Base-by-base conservation (phyloP, 805 yeast species). In the Spathaspora boniae region DNA sequence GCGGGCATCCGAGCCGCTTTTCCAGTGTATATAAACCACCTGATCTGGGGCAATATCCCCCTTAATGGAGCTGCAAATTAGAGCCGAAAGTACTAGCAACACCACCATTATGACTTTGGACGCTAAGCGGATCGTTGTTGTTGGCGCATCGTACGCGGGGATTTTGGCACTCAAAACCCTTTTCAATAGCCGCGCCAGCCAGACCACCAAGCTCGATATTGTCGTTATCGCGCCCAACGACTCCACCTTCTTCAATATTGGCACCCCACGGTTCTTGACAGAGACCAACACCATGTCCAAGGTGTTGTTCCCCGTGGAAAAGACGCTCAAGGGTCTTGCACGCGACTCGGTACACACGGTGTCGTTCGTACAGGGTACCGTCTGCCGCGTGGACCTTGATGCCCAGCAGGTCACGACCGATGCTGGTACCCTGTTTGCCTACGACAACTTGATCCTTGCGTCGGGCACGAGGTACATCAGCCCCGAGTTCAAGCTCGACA, bases 91-190 rank as follows among this genome's bases (percentile, higher is more conserved):
- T 14, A 9, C 19, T 28, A 28, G 22, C 19, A 6, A n/a, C 9
- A 18, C 11, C 20, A 6, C 22, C 9, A 11, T n/a, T n/a, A 31
- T 21, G 34, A 25, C 15, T 15, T 7, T 21, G 6, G 18, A 5
- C 9, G 24, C 30, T 6, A 45, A 38, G 24, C 30, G 34, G 17
- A 37, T 60, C 14, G 57, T 58, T 4, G 55, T 66, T 12, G 50
- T 65, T 19, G 71, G 72, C n/a, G 66, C 59, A 4, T 58, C 66
- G 3, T 62, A 42, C 36, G 67, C 63, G 3, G 69, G 54, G 5
- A 41, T 51, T 12, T 33, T 21, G 5, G 68, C 64, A 8, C 56
- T 56, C 15, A 47, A 51, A 9, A 31, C 49, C 7, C 36, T 54
- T 14, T 27, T 34, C 9, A 25, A 34, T 14, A 29, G 36, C 11